Conservation (phyloP, 352 stramenopile genomes). For the Globisporangium alternatum region DNA sequence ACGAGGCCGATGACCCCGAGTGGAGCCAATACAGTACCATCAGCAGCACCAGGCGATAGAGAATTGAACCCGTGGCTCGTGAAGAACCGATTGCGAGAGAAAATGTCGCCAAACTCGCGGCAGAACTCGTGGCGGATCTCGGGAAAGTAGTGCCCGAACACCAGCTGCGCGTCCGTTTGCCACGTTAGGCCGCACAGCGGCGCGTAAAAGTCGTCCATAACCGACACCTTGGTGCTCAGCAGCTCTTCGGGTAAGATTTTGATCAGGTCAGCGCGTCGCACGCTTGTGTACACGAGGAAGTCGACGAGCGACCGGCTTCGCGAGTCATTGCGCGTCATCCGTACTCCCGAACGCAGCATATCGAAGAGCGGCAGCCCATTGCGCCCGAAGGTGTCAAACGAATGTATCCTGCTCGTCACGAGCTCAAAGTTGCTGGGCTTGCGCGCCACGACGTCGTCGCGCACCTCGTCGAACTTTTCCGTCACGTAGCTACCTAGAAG, state of each 20-base stretch:
- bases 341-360: not conserved
- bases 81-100: conserved; percentile 36
- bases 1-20: conserved; percentile 10
- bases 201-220: conserved; percentile 37
- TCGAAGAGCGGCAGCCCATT: conserved; percentile 24
- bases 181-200: conserved; percentile 30
- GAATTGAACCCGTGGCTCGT: conserved; percentile 14
- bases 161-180: conserved; percentile 25
- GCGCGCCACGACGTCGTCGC: conserved; percentile 29
- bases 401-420: conserved; percentile 32
- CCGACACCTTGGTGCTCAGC: conserved; percentile 19
- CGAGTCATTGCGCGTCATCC: conserved; percentile 17
- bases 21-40: not conserved
- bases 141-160: conserved; percentile 43
- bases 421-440: conserved; percentile 30
- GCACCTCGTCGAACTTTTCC: conserved; percentile 36
- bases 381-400: conserved; percentile 33
- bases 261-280: conserved; percentile 26
- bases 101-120: conserved; percentile 28
- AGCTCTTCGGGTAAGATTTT: conserved; percentile 20
- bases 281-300: conserved; percentile 34
- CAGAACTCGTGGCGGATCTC: conserved; percentile 38
- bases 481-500: conserved; percentile 40
- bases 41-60: not conserved
- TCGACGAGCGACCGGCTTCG: conserved; percentile 20